Base-by-base conservation (phyloP, 1,139 yeast genomes). In the Taphrina communis region DNA sequence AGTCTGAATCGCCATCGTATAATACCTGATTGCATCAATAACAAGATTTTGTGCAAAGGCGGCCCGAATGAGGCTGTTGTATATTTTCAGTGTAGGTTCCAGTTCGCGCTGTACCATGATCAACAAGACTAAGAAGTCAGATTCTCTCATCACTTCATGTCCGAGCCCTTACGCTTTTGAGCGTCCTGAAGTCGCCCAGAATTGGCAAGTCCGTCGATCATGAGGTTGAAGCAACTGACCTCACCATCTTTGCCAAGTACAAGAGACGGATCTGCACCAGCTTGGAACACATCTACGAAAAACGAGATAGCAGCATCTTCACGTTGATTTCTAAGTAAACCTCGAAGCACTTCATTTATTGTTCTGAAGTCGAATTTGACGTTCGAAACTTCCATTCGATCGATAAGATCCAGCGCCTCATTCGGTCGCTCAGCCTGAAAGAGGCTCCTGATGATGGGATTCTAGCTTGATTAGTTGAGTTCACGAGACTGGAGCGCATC, bases 301-400 rank as follows among this genome's bases (percentile, higher is more conserved):
- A 58, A 58, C 8, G 42, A 31, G 14, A 58, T 42, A 9, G 62
- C 62, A 14, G 62, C 62, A 31, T 58, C 62, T 17, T 25, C 39
- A 12, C 53, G 62, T 42, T 46, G 11, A n/a, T 25, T 25, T 14
- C 53, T 58, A 19, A 44, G 31, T 11, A 58, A 42, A 12, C 62
- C 62, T 31, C 62, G 52, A 19, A 58, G 53, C n/a, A 58, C 62
- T 44, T 58, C 62, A 46, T 36, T 21, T 11, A 58, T 21, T 9
- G 62, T 58, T 31, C 53, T n/a, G 14, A 42, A 44, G 35, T 58
- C 62, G 31, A 58, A 58, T 14, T 44, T 42, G 25, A 58, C 62
- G 39, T 46, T 38, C 17, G 62, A 58, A n/a, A 58, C 21, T 31
- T 58, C 62, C 62, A 58, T 58, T 31, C 62, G 38, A n/a, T 58